A percentile compares a stretch with the other conserved stretches of the same genome.
Conservation (phyloP, 352 stramenopile species). For the Thraustochytrium sp. region DNA sequence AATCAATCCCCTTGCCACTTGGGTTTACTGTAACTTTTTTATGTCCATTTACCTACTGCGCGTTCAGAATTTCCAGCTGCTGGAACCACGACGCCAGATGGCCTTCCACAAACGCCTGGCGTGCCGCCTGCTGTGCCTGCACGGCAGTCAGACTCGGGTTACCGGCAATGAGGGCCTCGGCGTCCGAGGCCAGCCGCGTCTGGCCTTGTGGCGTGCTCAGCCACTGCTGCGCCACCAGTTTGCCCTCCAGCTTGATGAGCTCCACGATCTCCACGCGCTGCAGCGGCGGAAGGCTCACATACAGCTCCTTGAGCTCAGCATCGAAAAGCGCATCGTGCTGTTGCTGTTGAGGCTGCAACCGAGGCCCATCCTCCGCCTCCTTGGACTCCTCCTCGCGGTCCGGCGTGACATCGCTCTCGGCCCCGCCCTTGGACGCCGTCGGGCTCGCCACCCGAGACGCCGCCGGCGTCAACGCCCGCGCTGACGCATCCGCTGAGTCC, state of each 20-base stretch:
- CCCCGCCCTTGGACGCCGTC: too few species aligned
- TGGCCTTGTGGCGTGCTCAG: background rate
- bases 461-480: too few species aligned
- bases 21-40: too few species aligned
- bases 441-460: too few species aligned
- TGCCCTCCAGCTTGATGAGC: conserved; percentile 15
- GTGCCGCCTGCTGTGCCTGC: background rate
- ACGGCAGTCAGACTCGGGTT: background rate
- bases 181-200: background rate
- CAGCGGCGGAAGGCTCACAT: background rate
- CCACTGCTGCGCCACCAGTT: conserved; percentile 15
- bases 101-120: background rate
- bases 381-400: background rate
- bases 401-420: too few species aligned
- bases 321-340: conserved; percentile 2
- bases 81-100: background rate
- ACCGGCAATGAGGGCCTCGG: background rate
- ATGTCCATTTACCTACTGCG: too few species aligned
- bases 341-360: background rate
- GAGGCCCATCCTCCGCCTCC: background rate
- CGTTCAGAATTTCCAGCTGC: background rate
- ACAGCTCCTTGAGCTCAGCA: background rate
- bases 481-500: too few species aligned
- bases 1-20: too few species aligned
- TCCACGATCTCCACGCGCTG: conserved; percentile 17